A percentile compares a stretch with the other conserved stretches of the same genome.
Evolutionary conservation across 257 asterid species (phyloP).

Genomic region (Gentiana straminea): DNA sequence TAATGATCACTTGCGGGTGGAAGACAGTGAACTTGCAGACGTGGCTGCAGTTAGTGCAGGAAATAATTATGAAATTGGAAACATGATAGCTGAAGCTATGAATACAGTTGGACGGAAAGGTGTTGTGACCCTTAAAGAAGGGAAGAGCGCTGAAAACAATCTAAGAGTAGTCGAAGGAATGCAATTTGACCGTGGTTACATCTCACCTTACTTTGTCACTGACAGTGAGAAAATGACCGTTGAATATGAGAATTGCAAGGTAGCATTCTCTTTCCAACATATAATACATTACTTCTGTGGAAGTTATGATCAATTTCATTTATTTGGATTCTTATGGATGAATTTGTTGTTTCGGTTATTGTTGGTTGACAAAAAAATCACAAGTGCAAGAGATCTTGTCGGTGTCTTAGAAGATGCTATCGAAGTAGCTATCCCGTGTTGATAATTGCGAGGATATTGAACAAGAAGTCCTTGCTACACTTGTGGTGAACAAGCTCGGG

Average conservation of each 20-base stretch:
- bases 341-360: too few species aligned
- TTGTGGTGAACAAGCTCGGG: constrained; percentile 93
- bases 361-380: too few species aligned
- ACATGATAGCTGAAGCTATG: constrained; percentile 94
- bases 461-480: constrained; percentile 98
- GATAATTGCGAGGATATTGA: constrained; percentile 96
- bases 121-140: constrained; percentile 96
- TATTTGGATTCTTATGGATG: not conserved
- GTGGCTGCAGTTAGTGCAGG: constrained; percentile 99
- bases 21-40: constrained; percentile 92
- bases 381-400: too few species aligned
- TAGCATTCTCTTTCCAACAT: constrained; percentile 11
- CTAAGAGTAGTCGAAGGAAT: constrained; percentile 93
- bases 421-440: too few species aligned
- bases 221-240: constrained; percentile 90
- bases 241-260: constrained; percentile 97
- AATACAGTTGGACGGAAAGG: constrained; percentile 96
- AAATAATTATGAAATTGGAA: constrained; percentile 84
- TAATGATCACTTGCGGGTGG: too few species aligned
- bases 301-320: not conserved
- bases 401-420: too few species aligned
- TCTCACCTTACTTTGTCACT: constrained; percentile 87
- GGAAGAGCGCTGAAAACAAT: constrained; percentile 83
- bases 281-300: not conserved
- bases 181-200: constrained; percentile 96